Conservation (phyloP, 2,329 filamentous ascomycete species). For the Rutstroemia sp. region DNA sequence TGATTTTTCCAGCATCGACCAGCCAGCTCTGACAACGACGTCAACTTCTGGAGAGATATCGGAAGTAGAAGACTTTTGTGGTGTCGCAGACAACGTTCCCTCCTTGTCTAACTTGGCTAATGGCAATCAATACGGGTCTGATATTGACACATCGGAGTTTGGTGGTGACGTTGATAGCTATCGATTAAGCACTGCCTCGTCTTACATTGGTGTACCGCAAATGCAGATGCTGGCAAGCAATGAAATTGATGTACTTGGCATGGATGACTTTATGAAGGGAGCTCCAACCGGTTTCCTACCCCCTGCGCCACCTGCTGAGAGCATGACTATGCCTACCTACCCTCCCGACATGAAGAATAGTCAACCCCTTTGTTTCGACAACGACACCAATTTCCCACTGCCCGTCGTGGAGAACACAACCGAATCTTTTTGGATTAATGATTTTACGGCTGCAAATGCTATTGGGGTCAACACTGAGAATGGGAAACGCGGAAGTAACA, state of each 20-base stretch:
- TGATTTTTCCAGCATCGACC: constrained; percentile 48
- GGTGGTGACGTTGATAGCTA: constrained; percentile 39
- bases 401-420: constrained; percentile 43
- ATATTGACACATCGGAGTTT: constrained; percentile 33
- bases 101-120: constrained; percentile 32
- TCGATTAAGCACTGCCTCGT: constrained; percentile 41
- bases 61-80: constrained; percentile 53
- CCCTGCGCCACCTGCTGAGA: constrained; percentile 11
- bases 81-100: constrained; percentile 33
- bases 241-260: constrained; percentile 45
- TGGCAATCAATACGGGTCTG: constrained; percentile 31
- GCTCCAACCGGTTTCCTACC: constrained; percentile 12
- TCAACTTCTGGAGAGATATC: constrained; percentile 62
- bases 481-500: constrained; percentile 20
- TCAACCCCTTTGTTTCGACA: constrained; percentile 33
- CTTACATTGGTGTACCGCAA: constrained; percentile 40
- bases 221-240: constrained; percentile 36
- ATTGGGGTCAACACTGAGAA: constrained; percentile 14
- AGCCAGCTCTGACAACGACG: constrained; percentile 46
- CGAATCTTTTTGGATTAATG: constrained; percentile 35
- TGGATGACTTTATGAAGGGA: constrained; percentile 46
- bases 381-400: constrained; percentile 26
- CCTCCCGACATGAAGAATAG: constrained; percentile 35
- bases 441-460: constrained; percentile 24
- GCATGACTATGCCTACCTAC: constrained; percentile 17